phyloP scores from a whole-genome alignment of 768 basidiomycete species.

The Leccinum variicolor region DNA sequence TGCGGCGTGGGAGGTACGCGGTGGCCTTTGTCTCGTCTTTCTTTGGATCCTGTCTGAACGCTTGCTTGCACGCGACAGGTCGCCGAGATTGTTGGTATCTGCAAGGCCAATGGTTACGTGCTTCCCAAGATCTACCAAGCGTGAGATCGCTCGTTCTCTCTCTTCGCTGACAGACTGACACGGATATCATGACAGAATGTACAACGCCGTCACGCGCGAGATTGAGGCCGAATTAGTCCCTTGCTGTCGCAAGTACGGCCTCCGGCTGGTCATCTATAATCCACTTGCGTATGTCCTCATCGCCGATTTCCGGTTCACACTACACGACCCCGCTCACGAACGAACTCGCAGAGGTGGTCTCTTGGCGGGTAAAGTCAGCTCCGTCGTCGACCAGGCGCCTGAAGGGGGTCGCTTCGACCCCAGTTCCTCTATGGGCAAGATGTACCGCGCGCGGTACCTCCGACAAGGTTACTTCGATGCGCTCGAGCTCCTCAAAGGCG shows the following conservation, averaged over 20 bases:
- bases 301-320: neutral
- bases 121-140: conserved; percentile 56
- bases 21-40: too few relatives aligned
- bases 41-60: neutral
- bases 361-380: conserved; percentile 46
- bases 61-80: conserved; percentile 32
- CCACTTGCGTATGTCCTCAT: conserved; percentile 42
- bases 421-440: conserved; percentile 34
- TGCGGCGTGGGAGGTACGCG: conserved; percentile 48
- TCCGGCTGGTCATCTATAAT: conserved; percentile 56
- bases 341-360: conserved; percentile 3
- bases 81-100: conserved; percentile 57
- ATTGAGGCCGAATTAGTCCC: conserved; percentile 52
- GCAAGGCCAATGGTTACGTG: conserved; percentile 51
- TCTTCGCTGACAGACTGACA: neutral
- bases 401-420: conserved; percentile 43
- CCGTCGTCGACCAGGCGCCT: conserved; percentile 28
- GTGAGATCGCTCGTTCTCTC: conserved; percentile 18
- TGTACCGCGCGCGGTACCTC: conserved; percentile 47
- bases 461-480: conserved; percentile 42
- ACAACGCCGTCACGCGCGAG: conserved; percentile 47
- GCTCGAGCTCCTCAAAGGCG: conserved; percentile 36
- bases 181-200: conserved; percentile 29
- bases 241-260: conserved; percentile 54
- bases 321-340: neutral